These are phyloP conservation scores for Beauveria sp. DNA, from an alignment of 2,329 filamentous ascomycete species.

Conservation along the genomic window DNA sequence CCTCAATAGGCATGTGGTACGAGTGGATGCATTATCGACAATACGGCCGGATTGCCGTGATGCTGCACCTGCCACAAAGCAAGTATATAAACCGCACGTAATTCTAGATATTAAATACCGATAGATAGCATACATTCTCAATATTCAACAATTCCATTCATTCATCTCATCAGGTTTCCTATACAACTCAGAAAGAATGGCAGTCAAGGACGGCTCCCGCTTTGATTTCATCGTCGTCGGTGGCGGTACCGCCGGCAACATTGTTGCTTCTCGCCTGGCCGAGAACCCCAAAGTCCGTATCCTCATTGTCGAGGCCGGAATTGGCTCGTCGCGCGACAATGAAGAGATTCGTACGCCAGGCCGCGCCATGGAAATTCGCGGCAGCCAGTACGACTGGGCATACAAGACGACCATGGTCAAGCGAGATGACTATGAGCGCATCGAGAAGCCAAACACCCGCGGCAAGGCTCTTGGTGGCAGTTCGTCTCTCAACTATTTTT, in stretches of 20 bases:
- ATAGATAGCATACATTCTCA: too few relatives aligned
- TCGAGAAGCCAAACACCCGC: constrained; percentile 57
- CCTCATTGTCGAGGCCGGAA: constrained; percentile 41
- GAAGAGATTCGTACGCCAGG: constrained; percentile 46
- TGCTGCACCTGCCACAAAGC: background rate
- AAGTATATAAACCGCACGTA: background rate
- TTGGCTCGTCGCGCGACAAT: constrained; percentile 38
- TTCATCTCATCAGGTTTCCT: background rate
- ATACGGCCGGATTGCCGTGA: background rate
- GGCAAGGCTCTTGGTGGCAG: constrained; percentile 53
- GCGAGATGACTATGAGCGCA: constrained; percentile 48
- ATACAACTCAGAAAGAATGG: background rate
- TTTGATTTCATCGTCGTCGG: constrained; percentile 26
- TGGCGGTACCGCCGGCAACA: constrained; percentile 28
- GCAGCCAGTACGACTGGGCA: constrained; percentile 49
- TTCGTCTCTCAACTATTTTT: constrained; percentile 54
- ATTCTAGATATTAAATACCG: too few relatives aligned
- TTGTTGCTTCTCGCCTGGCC: constrained; percentile 28
- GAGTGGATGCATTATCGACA: background rate
- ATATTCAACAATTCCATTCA: background rate
- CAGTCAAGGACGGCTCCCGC: constrained; percentile 5
- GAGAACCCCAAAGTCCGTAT: constrained; percentile 31
- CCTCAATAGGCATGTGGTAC: background rate
- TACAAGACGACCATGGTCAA: constrained; percentile 57
- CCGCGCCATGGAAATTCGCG: constrained; percentile 44